Conservation (phyloP, 2,329 filamentous ascomycete species). For the Diaporthe sp. region DNA sequence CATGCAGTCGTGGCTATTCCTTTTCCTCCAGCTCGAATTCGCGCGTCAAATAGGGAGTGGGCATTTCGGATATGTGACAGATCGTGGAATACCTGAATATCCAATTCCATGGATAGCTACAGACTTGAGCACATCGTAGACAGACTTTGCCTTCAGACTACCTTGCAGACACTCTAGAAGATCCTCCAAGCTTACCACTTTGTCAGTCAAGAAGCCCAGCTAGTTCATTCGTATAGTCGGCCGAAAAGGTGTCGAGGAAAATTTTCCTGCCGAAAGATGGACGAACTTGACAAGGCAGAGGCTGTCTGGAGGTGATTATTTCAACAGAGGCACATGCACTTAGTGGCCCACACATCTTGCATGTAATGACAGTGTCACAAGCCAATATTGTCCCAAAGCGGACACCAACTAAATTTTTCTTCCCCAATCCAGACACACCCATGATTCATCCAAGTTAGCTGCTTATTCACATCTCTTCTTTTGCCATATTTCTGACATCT, state of each 20-base stretch:
- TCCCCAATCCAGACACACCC: not conserved
- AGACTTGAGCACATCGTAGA: not conserved
- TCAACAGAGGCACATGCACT: not conserved
- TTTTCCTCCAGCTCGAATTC: not conserved
- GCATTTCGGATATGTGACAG: not conserved
- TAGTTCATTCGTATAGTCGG: not conserved
- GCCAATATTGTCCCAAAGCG: slow-evolving; percentile 1
- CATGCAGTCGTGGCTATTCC: not conserved
- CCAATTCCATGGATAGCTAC: not conserved
- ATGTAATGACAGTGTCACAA: not conserved
- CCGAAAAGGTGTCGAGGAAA: not conserved
- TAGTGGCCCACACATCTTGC: not conserved
- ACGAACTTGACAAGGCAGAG: not conserved
- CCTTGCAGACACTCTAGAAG: not conserved
- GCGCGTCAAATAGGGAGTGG: not conserved
- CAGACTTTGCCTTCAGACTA: not conserved
- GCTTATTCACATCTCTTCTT: not conserved
- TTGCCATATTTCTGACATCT: not conserved
- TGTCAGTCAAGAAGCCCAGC: not conserved
- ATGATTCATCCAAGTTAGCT: not conserved
- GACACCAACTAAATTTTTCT: not conserved
- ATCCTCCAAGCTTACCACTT: too few relatives aligned
- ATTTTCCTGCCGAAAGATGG: too few relatives aligned
- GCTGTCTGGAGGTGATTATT: not conserved
- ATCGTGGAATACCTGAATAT: not conserved